Conservation (phyloP, 371 early-diverging fungal genomes). For the Batkoa obscura region DNA sequence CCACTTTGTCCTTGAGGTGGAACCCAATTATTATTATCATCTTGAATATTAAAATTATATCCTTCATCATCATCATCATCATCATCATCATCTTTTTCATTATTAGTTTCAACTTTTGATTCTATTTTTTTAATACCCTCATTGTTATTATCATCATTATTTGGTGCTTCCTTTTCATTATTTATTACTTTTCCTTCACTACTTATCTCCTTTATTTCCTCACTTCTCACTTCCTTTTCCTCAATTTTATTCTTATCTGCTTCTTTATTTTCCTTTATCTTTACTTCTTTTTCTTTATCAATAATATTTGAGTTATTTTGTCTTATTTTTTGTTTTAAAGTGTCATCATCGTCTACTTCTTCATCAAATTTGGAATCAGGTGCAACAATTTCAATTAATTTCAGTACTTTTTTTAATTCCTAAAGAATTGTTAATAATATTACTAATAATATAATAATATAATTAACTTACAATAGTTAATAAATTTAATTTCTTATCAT, state of each 20-base stretch:
- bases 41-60: not conserved
- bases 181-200: not conserved
- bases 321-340: not conserved
- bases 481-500: not conserved
- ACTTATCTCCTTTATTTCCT: not conserved
- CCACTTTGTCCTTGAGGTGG: slow-evolving; percentile 1
- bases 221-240: not conserved
- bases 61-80: not conserved
- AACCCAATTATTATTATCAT: not conserved
- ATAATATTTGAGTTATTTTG: not conserved
- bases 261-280: not conserved
- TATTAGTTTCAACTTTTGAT: not conserved
- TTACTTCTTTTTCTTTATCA: not conserved
- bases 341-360: not conserved
- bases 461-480: not conserved
- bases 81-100: not conserved
- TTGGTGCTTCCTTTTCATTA: not conserved
- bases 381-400: not conserved
- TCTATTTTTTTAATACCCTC: not conserved
- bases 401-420: not conserved
- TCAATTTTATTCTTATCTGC: not conserved
- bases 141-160: not conserved
- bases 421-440: not conserved
- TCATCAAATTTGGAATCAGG: not conserved
- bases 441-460: not conserved